Evolutionary conservation across 1,284 basidiomycete species (phyloP), one percentile per base, ranked within the genome.

Genomic region (Neonothopanus nambi): DNA sequence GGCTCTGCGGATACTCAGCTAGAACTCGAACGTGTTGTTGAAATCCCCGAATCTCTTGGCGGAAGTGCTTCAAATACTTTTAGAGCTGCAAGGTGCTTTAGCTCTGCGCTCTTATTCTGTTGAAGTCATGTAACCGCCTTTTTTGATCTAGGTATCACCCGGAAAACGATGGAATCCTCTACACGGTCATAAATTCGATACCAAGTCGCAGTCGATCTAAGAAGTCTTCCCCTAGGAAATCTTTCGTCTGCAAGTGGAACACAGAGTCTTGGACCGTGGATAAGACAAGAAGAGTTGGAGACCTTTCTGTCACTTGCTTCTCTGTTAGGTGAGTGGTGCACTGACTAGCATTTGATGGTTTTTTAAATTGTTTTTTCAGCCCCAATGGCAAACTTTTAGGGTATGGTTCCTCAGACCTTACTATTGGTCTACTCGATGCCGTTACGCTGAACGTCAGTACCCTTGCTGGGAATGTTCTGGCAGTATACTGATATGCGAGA

Each of bases 391-490:
- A 79, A 53, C 75, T 92, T 39, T 70, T 99, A 5, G 93, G 91
- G 0, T 94, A 87, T 63, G 95, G 95, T 4, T 87, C 86, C 5
- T 95, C 95, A 9, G 94, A 98, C 69, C 78, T 92, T 45, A 87
- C 85, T 36, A 83, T 98, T 54, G 89, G 93, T 12, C 77, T 98
- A 48, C 68, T 98, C 38, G 95, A 98, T 66, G 80, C 93, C 3
- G 76, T 75, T 52, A 93, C 86, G 1, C 71, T 98, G 33, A 79
- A 82, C 44, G 95, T 96, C 67, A 67, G 88, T 74, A 13, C 44
- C 37, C 26, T 17, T 33, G 9, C 13, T 33, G 39, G 11, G 20
- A n/a, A 18, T 20, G 35, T 26, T 20, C 13, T 3, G 3, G 13
- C 8, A 9, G 30, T 11, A 13, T 9, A 33, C 30, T 33, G 13